Conservation (phyloP, 2,329 filamentous ascomycete species). For the Cordyceps militaris region DNA sequence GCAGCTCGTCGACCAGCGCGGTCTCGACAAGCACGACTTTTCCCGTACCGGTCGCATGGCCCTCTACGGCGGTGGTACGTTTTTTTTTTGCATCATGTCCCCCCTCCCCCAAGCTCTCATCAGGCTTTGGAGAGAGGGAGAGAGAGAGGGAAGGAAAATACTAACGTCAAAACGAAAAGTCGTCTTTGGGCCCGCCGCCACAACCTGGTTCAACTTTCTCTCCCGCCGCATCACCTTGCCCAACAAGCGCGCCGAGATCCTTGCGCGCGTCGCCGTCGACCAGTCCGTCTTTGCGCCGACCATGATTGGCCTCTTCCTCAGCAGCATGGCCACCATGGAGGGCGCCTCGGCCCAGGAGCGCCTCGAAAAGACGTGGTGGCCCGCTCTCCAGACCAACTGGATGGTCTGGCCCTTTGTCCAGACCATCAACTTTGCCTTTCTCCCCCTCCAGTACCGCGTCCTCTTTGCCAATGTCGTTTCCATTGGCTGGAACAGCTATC, state of each 20-base stretch:
- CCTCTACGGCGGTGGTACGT: conserved; percentile 67
- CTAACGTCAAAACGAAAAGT: conserved; percentile 32
- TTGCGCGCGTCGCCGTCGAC: conserved; percentile 72
- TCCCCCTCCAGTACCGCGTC: conserved; percentile 76
- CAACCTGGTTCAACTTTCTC: conserved; percentile 79
- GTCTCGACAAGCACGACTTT: conserved; percentile 67
- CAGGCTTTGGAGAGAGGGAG: neutral
- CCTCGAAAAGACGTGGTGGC: conserved; percentile 61
- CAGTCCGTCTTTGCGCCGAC: conserved; percentile 78
- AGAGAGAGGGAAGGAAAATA: neutral
- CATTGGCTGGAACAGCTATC: conserved; percentile 58
- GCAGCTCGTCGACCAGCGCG: conserved; percentile 79
- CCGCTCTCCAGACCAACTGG: conserved; percentile 75
- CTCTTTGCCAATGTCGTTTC: conserved; percentile 80
- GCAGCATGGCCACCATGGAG: conserved; percentile 77
- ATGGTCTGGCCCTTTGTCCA: conserved; percentile 84
- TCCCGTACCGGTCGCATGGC: conserved; percentile 71
- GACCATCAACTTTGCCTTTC: conserved; percentile 76
- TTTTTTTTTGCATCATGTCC: neutral
- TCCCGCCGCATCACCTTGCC: conserved; percentile 59
- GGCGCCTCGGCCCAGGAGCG: conserved; percentile 57
- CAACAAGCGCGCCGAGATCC: conserved; percentile 60
- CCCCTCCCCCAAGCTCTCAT: neutral
- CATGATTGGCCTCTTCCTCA: conserved; percentile 75
- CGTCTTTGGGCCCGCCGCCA: conserved; percentile 82